Evolutionary conservation across 2,329 filamentous ascomycete genomes (phyloP), one percentile per base, ranked within the genome.

Genomic region (Sclerotinia minor): DNA sequence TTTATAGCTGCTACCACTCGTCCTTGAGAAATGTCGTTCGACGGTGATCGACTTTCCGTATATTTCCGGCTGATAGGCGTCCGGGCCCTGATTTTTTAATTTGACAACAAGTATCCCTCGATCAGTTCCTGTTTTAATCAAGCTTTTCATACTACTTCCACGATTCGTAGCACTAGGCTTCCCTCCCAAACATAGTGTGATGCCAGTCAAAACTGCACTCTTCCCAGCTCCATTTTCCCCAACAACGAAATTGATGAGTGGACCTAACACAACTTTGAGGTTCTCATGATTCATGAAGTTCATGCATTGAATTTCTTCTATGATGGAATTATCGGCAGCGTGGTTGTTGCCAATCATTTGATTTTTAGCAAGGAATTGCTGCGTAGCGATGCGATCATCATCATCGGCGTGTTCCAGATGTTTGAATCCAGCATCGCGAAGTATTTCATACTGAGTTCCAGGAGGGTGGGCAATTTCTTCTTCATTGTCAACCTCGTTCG

Each of bases 221-320:
- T 99, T 99, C 47, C 95, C 95, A 77, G 94, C 98, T 44, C 95
- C 95, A 77, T 99, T 99, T 78, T 97, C 93, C 21, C 95, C 95
- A 67, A 97, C 94, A 70, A 99, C 94, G 79, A 99, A 99, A 79
- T 99, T 99, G 78, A 99, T 96, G 49, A 97, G 82, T 0, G 95
- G 95, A 0, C 95, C 95, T n/a, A 99, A 83, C 67, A 90, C 86
- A 69, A 96, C 91, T 54, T 90, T 87, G 24, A 98, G 84, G 67
- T 89, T 88, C 55, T 88, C 83, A 77, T 99, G 95, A 75, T 94
- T 98, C 95, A 98, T 98, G 79, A 98, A 98, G 78, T 97, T 97
- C 73, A 88, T 86, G 77, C 93, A 96, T 49, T 88, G 90, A 67
- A 98, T 90, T 71, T 89, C 89, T 78, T 97, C 90, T 58, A 98